Conservation (phyloP, 2,329 filamentous ascomycete species). For the Neopestalotiopsis rosae region DNA sequence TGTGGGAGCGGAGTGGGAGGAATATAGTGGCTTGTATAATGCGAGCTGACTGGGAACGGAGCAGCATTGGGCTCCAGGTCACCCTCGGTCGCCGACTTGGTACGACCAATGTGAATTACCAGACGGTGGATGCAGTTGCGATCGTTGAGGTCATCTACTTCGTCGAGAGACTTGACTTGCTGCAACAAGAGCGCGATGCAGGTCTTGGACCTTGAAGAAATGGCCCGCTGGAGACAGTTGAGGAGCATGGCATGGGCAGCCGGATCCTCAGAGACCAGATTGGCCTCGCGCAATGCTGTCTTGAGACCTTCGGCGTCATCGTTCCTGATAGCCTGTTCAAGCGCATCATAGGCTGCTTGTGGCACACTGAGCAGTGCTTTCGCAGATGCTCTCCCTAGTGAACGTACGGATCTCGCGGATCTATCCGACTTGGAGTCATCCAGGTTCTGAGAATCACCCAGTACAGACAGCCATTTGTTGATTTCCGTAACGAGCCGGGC, state of each 20-base stretch:
- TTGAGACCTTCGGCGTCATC: slow-evolving; percentile 67
- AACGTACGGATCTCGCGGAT: slow-evolving; percentile 72
- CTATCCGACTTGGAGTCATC: slow-evolving; percentile 78
- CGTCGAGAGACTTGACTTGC: slow-evolving; percentile 75
- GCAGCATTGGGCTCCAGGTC: slow-evolving; percentile 59
- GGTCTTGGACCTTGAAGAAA: slow-evolving; percentile 70
- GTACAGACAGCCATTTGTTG: slow-evolving; percentile 88
- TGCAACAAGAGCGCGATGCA: slow-evolving; percentile 76
- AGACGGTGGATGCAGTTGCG: slow-evolving; percentile 93
- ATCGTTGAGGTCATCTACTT: slow-evolving; percentile 90
- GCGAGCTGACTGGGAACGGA: slow-evolving; percentile 53
- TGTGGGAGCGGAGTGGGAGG: slow-evolving; percentile 69
- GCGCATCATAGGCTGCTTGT: slow-evolving; percentile 67
- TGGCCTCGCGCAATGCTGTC: slow-evolving; percentile 62
- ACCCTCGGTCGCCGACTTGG: slow-evolving; percentile 54
- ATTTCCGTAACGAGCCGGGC: slow-evolving; percentile 63
- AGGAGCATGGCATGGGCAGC: slow-evolving; percentile 72
- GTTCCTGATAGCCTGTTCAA: slow-evolving; percentile 74
- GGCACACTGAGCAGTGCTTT: slow-evolving; percentile 78
- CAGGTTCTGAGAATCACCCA: slow-evolving; percentile 77
- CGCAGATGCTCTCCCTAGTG: slow-evolving; percentile 77
- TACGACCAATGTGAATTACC: slow-evolving; percentile 88
- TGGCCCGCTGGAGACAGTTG: slow-evolving; percentile 79
- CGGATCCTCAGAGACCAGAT: slow-evolving; percentile 56
- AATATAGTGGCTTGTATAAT: slow-evolving; percentile 74